Base-by-base conservation (phyloP, 306 rosid genomes). In the Lathyrus tuberosus region DNA sequence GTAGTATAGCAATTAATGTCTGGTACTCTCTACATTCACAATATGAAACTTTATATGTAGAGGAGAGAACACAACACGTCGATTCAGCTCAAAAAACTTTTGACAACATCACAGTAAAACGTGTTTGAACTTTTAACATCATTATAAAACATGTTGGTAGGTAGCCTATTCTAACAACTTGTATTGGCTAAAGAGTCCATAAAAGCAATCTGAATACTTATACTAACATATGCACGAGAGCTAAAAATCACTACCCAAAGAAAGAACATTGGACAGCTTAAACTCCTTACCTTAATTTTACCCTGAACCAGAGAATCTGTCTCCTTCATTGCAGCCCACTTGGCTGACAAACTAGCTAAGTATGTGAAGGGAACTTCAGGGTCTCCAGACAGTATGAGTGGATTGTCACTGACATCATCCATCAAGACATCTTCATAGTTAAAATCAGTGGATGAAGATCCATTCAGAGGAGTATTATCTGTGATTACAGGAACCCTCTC, bases 341-440 rank as follows among this genome's bases (percentile, higher is more conserved):
- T 94, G 80, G 90, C 84, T 11, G 90, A 94, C 87, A 94, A 84
- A 90, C 87, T 86, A 77, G 90, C 85, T 52, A 94, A 64, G 84
- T 94, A 94, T 24, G 90, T 87, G 72, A 87, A 94, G 70, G 98
- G 97, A 76, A 71, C 57, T 70, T 87, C 96, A 54, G 16, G 82
- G 44, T 81, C 86, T 70, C 82, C 84, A 47, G 86, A 73, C 31
- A 75, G 76, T 62, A 85, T 64, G 51, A 77, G 59, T 3, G 88
- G 88, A 75, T 68, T 82, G 30, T 76, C 80, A 57, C 62, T 35
- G 71, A 77, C 84, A 65, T 83, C 84, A 69, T 69, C 80, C 83
- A 76, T 72, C 43, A 42, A 43, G 57, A 56, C 67, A 76, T 82
- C 84, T 4, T 78, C 84, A 38, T 62, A 72, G 59, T 67, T 79